Base-by-base conservation (phyloP, 2,329 filamentous ascomycete species). In the Chaetomiaceae sp. region DNA sequence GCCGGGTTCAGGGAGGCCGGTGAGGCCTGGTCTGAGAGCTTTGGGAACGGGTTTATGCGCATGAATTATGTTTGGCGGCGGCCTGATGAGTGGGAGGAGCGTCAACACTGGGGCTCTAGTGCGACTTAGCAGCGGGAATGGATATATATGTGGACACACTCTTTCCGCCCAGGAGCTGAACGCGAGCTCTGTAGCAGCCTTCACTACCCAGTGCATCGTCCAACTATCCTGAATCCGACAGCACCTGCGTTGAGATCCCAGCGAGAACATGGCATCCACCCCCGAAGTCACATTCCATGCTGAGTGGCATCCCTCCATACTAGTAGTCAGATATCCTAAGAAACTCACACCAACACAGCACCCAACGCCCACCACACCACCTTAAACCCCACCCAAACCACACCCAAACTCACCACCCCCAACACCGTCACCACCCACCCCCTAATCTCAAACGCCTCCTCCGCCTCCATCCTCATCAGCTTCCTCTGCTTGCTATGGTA, bases 371-470 rank as follows among this genome's bases (percentile, higher is more conserved):
- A 66, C 3, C 47, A 52, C 1, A 55, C 51, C 7, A 62, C 37
- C 25, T 59, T 59, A 63, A 65, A 71, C 2, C 55, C 51, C 5
- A 50, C 64, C 69, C 68, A 72, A 1, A 63, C 22, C 4, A 62
- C 59, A 6, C 60, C 61, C 15, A 71, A 60, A 4, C 64, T 60
- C 25, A 71, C 59, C 17, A 75, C 63, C 8, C 70, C 71, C 62
- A 87, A 64, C 2, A 68, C 71, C 4, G 76, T 64, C 22, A 85
- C 68, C n/a, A 87, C 75, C 19, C 70, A 71, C 11, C 72, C 69
- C 22, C 81, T 75, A 65, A 86, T 72, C 64, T 79, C 77, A 58
- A 88, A 82, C 3, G 84, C 84, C 63, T 87, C 83, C 3, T 73
- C 74, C 15, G 83, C 75, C 65, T 88, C 81, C 73, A 84, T 72